These are phyloP conservation scores for Backusella psychrophila DNA, from an alignment of 192 early-diverging fungal species.

Conservation along the genomic window DNA sequence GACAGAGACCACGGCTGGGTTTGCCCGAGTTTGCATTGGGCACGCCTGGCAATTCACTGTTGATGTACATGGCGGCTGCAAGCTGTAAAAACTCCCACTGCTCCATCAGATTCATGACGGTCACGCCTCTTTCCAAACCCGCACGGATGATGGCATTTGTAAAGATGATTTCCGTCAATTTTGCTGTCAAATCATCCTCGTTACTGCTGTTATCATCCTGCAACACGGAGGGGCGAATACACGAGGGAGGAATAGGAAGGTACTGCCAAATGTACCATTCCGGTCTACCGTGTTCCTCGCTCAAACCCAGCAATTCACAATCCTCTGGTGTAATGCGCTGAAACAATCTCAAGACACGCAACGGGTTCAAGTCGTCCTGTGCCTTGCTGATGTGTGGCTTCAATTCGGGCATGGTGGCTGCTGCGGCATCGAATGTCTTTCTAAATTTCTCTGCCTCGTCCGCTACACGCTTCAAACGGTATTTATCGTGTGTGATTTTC, in stretches of 20 bases:
- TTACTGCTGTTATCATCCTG: constrained; percentile 90
- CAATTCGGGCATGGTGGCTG: constrained; percentile 70
- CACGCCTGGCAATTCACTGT: constrained; percentile 91
- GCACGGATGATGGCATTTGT: constrained; percentile 79
- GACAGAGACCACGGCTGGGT: constrained; percentile 84
- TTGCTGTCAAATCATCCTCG: constrained; percentile 96
- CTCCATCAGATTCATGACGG: constrained; percentile 76
- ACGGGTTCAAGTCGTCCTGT: constrained; percentile 93
- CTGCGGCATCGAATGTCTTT: constrained; percentile 72
- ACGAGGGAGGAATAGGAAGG: constrained; percentile 93
- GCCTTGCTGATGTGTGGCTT: constrained; percentile 76
- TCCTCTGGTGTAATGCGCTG: constrained; percentile 89
- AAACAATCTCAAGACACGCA: constrained; percentile 84
- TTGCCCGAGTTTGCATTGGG: constrained; percentile 60
- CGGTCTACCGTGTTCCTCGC: constrained; percentile 81
- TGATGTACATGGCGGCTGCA: constrained; percentile 95
- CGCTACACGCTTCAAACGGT: constrained; percentile 73
- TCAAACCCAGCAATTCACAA: constrained; percentile 91
- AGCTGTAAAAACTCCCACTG: constrained; percentile 97
- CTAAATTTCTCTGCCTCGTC: constrained; percentile 75
- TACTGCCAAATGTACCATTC: constrained; percentile 94
- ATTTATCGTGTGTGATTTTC: constrained; percentile 96
- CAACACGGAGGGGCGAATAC: constrained; percentile 92
- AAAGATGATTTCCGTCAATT: constrained; percentile 91
- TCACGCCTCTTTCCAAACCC: constrained; percentile 58